phyloP scores from a whole-genome alignment of 164 flowering plant species.

The Santalum album region DNA sequence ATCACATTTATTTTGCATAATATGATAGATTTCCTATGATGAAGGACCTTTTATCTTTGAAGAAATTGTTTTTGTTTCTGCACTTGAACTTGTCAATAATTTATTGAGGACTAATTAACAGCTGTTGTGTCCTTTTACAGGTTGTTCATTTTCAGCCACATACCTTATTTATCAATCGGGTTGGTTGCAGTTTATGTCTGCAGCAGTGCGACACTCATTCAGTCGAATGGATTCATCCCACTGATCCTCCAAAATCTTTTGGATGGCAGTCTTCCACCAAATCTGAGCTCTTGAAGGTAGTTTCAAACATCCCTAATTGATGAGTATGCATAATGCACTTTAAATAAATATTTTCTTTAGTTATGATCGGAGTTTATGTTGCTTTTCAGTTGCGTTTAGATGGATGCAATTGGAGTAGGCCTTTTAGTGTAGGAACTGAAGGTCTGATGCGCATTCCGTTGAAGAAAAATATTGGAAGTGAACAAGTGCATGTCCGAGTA shows the following conservation, averaged over 20 bases:
- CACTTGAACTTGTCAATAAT: no score
- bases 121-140: no score
- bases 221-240: conserved; percentile 63
- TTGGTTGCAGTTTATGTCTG: conserved; percentile 58
- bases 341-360: background rate
- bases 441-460: conserved; percentile 61
- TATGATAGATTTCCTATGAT: no score
- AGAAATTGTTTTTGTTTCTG: no score
- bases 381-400: conserved; percentile 54
- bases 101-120: no score
- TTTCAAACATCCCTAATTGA: conserved; percentile 5
- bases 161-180: conserved; percentile 60
- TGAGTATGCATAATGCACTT: background rate
- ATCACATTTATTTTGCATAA: no score
- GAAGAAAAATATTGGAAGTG: conserved; percentile 37
- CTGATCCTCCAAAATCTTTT: conserved; percentile 73
- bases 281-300: conserved; percentile 73
- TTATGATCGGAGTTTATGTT: background rate
- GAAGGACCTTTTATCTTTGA: no score
- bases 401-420: conserved; percentile 84
- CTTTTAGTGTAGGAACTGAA: conserved; percentile 75
- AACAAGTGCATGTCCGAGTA: conserved; percentile 38
- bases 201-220: conserved; percentile 67
- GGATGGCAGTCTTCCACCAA: conserved; percentile 65
- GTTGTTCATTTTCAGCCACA: conserved; percentile 92